Conservation (phyloP, 805 yeast species). For the Saccharomycopsis sp. region DNA sequence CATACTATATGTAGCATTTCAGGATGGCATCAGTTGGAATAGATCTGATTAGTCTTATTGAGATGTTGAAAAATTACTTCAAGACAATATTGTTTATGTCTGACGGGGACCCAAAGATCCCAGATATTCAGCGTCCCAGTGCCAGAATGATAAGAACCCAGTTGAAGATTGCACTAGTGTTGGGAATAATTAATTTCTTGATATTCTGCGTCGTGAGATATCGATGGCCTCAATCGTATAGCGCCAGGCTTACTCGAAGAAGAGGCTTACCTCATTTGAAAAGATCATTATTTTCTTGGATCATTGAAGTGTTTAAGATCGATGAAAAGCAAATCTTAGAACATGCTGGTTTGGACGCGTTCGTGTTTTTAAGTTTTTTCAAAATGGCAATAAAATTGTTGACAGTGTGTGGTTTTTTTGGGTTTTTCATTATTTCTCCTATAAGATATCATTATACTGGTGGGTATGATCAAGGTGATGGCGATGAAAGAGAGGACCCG, state of each 20-base stretch:
- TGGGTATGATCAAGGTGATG: slow-evolving; percentile 55
- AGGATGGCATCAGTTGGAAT: no score
- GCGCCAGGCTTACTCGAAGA: slow-evolving; percentile 54
- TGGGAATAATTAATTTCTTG: slow-evolving; percentile 65
- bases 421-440: slow-evolving; percentile 75
- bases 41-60: no score
- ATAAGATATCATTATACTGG: slow-evolving; percentile 81
- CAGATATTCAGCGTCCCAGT: slow-evolving; percentile 23
- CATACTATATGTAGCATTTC: no score
- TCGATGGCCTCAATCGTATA: slow-evolving; percentile 75
- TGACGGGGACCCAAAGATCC: slow-evolving; percentile 12
- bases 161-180: slow-evolving; percentile 53
- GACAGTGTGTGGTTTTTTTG: slow-evolving; percentile 57
- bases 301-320: slow-evolving; percentile 55
- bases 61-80: no score
- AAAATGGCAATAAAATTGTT: slow-evolving; percentile 75
- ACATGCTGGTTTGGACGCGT: slow-evolving; percentile 91
- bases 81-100: no score
- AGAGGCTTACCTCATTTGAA: slow-evolving; percentile 50
- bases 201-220: slow-evolving; percentile 65
- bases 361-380: slow-evolving; percentile 85
- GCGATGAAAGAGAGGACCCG: slow-evolving; percentile 24
- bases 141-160: slow-evolving; percentile 71
- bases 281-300: slow-evolving; percentile 70
- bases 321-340: slow-evolving; percentile 73